Conservation (phyloP, 2,329 filamentous ascomycete species). For the Ascocoryne sarcoides region DNA sequence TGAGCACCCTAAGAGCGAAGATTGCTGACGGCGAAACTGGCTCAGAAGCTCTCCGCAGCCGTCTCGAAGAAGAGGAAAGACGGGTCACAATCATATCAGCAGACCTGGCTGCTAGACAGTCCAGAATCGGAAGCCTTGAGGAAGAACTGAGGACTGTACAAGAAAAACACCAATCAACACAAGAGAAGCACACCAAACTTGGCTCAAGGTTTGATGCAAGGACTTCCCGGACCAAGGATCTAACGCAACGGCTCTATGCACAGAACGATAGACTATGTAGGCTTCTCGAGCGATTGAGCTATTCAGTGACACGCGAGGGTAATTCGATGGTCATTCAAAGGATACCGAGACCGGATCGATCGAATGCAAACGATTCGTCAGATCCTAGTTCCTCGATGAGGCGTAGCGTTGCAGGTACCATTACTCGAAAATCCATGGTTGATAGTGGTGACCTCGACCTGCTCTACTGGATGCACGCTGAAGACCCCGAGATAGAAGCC, state of each 20-base stretch:
- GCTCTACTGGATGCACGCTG: slow-evolving; percentile 73
- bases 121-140: slow-evolving; percentile 66
- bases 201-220: slow-evolving; percentile 58
- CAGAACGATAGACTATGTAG: slow-evolving; percentile 78
- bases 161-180: slow-evolving; percentile 50
- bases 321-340: slow-evolving; percentile 69
- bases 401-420: slow-evolving; percentile 40
- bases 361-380: slow-evolving; percentile 50
- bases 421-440: slow-evolving; percentile 44
- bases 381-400: slow-evolving; percentile 46
- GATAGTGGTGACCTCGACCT: slow-evolving; percentile 62
- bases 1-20: slow-evolving; percentile 58
- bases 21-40: slow-evolving; percentile 79
- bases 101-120: slow-evolving; percentile 65
- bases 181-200: slow-evolving; percentile 42
- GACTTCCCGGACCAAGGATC: slow-evolving; percentile 65
- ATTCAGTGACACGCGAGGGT: slow-evolving; percentile 67
- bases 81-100: slow-evolving; percentile 59
- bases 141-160: slow-evolving; percentile 64
- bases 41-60: slow-evolving; percentile 67
- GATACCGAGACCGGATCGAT: slow-evolving; percentile 50
- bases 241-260: slow-evolving; percentile 73
- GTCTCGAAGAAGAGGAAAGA: slow-evolving; percentile 66
- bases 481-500: slow-evolving; percentile 56
- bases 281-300: slow-evolving; percentile 80